Conservation (phyloP, 2,329 filamentous ascomycete species). For the Phaeosphaeriaceae sp. region DNA sequence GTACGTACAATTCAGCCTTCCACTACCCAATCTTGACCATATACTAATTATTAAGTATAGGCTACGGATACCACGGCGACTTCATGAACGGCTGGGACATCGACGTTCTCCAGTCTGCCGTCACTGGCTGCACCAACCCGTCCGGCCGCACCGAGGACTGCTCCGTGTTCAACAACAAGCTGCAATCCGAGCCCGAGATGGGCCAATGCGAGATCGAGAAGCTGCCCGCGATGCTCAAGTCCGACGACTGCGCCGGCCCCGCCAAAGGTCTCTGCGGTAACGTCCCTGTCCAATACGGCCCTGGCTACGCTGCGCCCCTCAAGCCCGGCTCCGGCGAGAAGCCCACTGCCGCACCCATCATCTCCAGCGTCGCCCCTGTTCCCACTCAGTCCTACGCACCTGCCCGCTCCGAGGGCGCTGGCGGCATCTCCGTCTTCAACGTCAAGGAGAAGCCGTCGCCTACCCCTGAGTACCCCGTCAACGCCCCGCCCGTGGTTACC, state of each 20-base stretch:
- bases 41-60: slow-evolving; percentile 48
- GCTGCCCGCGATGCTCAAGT: slow-evolving; percentile 61
- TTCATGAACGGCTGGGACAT: slow-evolving; percentile 76
- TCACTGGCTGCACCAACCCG: slow-evolving; percentile 74
- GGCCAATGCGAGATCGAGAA: slow-evolving; percentile 66
- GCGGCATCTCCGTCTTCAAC: slow-evolving; percentile 43
- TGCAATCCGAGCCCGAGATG: slow-evolving; percentile 66
- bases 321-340: slow-evolving; percentile 25
- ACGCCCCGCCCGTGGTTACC: slow-evolving; percentile 31
- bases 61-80: slow-evolving; percentile 75
- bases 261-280: slow-evolving; percentile 71
- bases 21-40: neutral
- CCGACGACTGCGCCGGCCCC: slow-evolving; percentile 67
- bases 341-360: slow-evolving; percentile 29
- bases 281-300: slow-evolving; percentile 57
- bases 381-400: slow-evolving; percentile 45
- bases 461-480: slow-evolving; percentile 18
- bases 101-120: slow-evolving; percentile 68
- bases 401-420: slow-evolving; percentile 37
- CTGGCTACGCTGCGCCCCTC: slow-evolving; percentile 48
- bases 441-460: slow-evolving; percentile 21
- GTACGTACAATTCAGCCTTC: slow-evolving; percentile 56
- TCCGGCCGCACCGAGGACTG: slow-evolving; percentile 78
- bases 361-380: slow-evolving; percentile 26
- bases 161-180: slow-evolving; percentile 64